Percentiles rank a stretch among this genome's conserved stretches.
phyloP scores from a whole-genome alignment of 495 filamentous ascomycete species.

The Lineolata rhizophorae region DNA sequence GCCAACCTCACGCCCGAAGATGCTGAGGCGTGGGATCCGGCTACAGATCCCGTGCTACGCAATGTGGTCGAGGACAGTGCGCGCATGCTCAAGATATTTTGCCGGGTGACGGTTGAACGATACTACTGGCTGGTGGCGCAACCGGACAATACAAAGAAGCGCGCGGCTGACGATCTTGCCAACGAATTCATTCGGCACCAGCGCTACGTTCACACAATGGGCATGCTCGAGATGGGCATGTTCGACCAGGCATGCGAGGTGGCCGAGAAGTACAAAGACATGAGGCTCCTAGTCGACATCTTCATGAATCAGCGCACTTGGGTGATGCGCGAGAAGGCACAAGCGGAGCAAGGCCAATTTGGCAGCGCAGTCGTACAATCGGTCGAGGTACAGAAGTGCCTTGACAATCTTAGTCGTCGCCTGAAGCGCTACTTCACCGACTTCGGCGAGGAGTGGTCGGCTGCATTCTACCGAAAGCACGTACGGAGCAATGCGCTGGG shows the following conservation, averaged over 20 bases:
- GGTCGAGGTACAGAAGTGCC: constrained; percentile 10
- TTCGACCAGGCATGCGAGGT: constrained; percentile 45
- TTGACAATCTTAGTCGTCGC: no score
- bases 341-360: constrained; percentile 2
- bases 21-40: constrained; percentile 8
- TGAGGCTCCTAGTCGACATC: constrained; percentile 15
- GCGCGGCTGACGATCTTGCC: constrained; percentile 25
- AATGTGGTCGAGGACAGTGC: constrained; percentile 30
- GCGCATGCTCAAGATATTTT: constrained; percentile 32
- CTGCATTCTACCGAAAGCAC: constrained; percentile 54
- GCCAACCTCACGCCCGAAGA: constrained; percentile 19
- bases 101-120: constrained; percentile 38
- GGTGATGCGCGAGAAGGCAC: no score
- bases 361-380: constrained; percentile 2
- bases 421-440: constrained; percentile 15
- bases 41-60: no score
- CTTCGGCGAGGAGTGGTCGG: constrained; percentile 48
- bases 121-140: constrained; percentile 34
- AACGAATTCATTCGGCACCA: constrained; percentile 25
- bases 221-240: constrained; percentile 45
- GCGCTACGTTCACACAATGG: constrained; percentile 35
- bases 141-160: constrained; percentile 22
- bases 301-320: constrained; percentile 11
- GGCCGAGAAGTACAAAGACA: constrained; percentile 38
- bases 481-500: constrained; percentile 42